Evolutionary conservation across 139 green algal genomes (phyloP).

Genomic region (Micractinium sp.): DNA sequence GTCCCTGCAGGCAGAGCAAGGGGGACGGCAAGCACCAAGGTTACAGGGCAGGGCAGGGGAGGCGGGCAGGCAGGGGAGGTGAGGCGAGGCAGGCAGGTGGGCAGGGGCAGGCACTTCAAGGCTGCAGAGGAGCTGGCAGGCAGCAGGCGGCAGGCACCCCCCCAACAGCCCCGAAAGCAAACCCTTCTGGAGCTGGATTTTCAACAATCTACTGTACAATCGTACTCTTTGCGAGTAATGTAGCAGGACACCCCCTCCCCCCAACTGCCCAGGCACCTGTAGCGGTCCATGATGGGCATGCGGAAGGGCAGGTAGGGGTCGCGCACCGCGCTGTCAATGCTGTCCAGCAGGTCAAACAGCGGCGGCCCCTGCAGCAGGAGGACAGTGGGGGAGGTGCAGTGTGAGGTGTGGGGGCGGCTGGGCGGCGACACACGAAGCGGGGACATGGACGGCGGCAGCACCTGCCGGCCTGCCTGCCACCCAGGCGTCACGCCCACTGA

Average conservation of each 20-base stretch:
- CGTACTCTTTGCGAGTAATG: too few species aligned
- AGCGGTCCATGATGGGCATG: slow-evolving; percentile 98
- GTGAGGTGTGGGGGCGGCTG: neutral
- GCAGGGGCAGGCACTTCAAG: too few species aligned
- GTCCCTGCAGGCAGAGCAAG: slow-evolving; percentile 53
- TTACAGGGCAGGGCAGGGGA: neutral
- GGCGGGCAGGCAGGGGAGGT: neutral
- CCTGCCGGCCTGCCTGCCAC: too few species aligned
- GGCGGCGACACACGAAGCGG: neutral
- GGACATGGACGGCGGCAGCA: neutral
- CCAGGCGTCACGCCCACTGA: too few species aligned
- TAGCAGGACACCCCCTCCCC: too few species aligned
- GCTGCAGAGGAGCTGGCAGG: neutral
- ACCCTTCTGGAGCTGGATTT: too few species aligned
- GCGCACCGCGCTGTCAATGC: slow-evolving; percentile 71
- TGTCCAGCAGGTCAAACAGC: slow-evolving; percentile 94
- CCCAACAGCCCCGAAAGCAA: too few species aligned
- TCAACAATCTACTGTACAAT: too few species aligned
- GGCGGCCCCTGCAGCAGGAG: slow-evolving; percentile 60
- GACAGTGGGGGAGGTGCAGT: neutral
- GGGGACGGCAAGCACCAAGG: neutral
- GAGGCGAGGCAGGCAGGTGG: too few species aligned
- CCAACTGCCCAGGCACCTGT: slow-evolving; percentile 52
- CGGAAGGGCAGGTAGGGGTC: slow-evolving; percentile 79
- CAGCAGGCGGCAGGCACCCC: neutral